Evolutionary conservation across 2,329 filamentous ascomycete species (phyloP), one percentile per base, ranked within the genome.

Genomic region (Raffaelea albimanens): DNA sequence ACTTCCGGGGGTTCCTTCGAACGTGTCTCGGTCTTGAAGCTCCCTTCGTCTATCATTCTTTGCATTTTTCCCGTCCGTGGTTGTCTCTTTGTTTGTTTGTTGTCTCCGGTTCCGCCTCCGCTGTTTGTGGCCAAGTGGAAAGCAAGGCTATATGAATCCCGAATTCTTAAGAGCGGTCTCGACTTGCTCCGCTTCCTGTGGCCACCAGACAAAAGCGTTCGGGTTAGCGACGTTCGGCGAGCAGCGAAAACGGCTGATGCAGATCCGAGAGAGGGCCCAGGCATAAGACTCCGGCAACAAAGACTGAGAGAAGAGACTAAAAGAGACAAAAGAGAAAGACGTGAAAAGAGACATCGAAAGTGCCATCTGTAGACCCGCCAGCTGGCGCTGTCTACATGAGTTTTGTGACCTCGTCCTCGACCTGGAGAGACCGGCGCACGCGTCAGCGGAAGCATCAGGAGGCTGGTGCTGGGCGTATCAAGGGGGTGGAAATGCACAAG

Each of bases 381-480:
- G 5, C 7, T n/a, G n/a, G 34, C 18, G 13, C 14, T 38, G 34
- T 59, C 65, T 83, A 90, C 84, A 90, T 89, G 70, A 95, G 87
- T 71, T 87, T 91, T 60, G 85, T 89, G 66, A 90, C 81, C 70
- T 90, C 86, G 72, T 90, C 86, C 74, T 91, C 86, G 69, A 88
- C 84, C 86, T 91, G 80, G 66, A 63, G 61, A 57, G 47, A 53
- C 53, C 50, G 59, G 65, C 69, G 31, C 18, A 29, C 23, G 14
- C 7, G 29, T 7, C 20, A 31, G 29, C 7, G 19, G 19, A 19
- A 23, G 45, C 14, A 20, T 23, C 16, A 22, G 25, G 18, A 19
- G 33, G 33, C 8, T 20, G 14, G 22, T 7, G 21, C 11, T 5
- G 22, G 5, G 22, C 5, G 4, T 16, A 41, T 11, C 39, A 19